These are phyloP conservation scores for Yamadazyma trypodendri DNA, from an alignment of 1,139 yeast species.

Conservation along the genomic window DNA sequence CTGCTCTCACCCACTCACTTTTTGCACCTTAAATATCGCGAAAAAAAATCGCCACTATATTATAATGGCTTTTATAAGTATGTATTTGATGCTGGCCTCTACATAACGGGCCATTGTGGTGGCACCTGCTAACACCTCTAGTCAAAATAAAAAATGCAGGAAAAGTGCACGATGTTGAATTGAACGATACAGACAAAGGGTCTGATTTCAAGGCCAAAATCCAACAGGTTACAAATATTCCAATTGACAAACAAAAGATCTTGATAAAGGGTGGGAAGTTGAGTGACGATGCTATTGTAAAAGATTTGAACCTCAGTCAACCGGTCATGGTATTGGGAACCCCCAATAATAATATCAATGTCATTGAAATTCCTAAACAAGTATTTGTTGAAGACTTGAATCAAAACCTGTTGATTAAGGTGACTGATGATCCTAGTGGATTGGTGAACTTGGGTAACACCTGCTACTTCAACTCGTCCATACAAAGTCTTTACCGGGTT, in stretches of 20 bases:
- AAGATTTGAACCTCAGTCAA: slow-evolving; percentile 55
- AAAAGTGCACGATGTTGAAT: slow-evolving; percentile 67
- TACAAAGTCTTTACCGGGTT: slow-evolving; percentile 74
- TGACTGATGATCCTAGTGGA: slow-evolving; percentile 69
- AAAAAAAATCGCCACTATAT: slow-evolving; percentile 2
- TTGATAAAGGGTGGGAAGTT: slow-evolving; percentile 88
- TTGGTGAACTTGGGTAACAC: slow-evolving; percentile 89
- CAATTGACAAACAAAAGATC: slow-evolving; percentile 85
- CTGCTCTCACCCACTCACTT: no score
- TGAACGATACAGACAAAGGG: slow-evolving; percentile 59
- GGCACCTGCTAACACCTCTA: slow-evolving; percentile 8
- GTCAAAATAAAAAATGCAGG: slow-evolving; percentile 76
- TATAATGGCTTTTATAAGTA: slow-evolving; percentile 10
- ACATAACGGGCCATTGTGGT: no score
- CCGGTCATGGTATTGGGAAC: slow-evolving; percentile 90
- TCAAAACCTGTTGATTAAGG: slow-evolving; percentile 38
- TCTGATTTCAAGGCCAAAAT: slow-evolving; percentile 70
- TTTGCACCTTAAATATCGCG: slow-evolving; percentile 1
- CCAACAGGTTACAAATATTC: slow-evolving; percentile 73
- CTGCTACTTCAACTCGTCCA: slow-evolving; percentile 86
- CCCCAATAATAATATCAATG: slow-evolving; percentile 67
- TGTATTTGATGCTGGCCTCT: slow-evolving; percentile 1
- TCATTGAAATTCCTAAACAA: slow-evolving; percentile 54
- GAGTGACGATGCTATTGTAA: slow-evolving; percentile 54
- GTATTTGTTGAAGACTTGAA: slow-evolving; percentile 72